Evolutionary conservation across 75 land plant species (phyloP).

Genomic region (Sequoia sempervirens): DNA sequence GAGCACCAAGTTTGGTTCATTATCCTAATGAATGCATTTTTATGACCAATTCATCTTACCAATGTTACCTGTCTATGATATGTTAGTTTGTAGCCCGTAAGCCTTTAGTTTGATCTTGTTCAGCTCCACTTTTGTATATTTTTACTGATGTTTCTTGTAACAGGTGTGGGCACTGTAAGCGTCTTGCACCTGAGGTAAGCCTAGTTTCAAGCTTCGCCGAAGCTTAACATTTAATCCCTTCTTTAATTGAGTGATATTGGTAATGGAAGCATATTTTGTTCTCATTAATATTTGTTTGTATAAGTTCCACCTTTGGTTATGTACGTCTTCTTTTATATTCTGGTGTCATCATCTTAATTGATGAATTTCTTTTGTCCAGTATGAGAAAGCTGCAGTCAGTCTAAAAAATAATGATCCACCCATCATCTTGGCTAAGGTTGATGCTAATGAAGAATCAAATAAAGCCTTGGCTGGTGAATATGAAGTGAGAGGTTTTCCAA

Average conservation of each 20-base stretch:
- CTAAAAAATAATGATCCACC: too few relatives aligned
- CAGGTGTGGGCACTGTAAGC: constrained; percentile 35
- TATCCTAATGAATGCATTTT: not conserved
- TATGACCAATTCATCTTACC: not conserved
- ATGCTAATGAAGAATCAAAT: too few relatives aligned
- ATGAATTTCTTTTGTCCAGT: constrained; percentile 19
- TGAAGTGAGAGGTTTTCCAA: too few relatives aligned
- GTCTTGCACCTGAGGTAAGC: constrained; percentile 26
- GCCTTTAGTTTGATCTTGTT: not conserved
- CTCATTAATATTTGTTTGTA: not conserved
- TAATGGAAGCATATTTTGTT: not conserved
- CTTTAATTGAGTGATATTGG: not conserved
- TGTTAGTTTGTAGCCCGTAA: not conserved
- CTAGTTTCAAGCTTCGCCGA: not conserved
- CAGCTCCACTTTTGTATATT: not conserved
- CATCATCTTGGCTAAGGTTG: too few relatives aligned
- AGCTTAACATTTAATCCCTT: not conserved
- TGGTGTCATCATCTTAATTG: not conserved
- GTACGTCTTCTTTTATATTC: not conserved
- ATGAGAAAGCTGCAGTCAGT: too few relatives aligned
- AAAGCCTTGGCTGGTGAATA: too few relatives aligned
- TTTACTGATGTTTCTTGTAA: constrained; percentile 4
- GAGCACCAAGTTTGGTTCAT: not conserved
- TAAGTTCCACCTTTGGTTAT: not conserved
- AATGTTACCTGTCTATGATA: not conserved